Evolutionary conservation across 441 rosid species (phyloP).

Genomic region (California macrophylla): DNA sequence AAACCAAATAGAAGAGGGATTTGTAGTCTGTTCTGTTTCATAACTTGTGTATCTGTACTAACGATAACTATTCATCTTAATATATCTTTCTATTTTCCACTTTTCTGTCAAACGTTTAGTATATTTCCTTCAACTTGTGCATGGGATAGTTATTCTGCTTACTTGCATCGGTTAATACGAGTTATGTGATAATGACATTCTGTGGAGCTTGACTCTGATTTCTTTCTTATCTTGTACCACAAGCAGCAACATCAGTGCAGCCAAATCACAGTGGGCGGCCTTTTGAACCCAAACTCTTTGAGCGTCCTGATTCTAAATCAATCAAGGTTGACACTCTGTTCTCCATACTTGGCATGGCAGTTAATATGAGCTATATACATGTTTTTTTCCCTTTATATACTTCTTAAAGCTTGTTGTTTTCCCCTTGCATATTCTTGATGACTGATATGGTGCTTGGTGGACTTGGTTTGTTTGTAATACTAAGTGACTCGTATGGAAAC

Average conservation of each 20-base stretch:
- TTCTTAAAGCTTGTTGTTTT: background rate
- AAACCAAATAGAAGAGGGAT: background rate
- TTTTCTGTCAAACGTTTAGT: background rate
- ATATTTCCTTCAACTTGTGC: background rate
- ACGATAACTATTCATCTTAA: background rate
- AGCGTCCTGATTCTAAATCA: constrained; percentile 47
- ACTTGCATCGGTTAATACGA: background rate
- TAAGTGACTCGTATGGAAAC: background rate
- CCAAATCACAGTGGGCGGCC: constrained; percentile 43
- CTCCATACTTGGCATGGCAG: constrained; percentile 18
- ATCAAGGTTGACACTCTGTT: constrained; percentile 43
- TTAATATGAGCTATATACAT: background rate
- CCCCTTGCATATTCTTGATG: background rate
- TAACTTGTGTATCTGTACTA: background rate
- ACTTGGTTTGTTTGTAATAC: background rate
- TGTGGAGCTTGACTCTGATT: background rate
- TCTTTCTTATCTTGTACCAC: constrained; percentile 14
- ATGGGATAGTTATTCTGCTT: background rate
- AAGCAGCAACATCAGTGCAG: constrained; percentile 37
- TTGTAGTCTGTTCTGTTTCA: background rate
- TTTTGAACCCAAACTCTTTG: constrained; percentile 54
- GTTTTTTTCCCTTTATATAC: background rate
- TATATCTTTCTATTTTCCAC: background rate
- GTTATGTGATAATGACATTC: background rate
- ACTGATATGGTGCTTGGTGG: background rate